Base-by-base conservation (phyloP, 148 eudicot genomes). In the Silene conica region DNA sequence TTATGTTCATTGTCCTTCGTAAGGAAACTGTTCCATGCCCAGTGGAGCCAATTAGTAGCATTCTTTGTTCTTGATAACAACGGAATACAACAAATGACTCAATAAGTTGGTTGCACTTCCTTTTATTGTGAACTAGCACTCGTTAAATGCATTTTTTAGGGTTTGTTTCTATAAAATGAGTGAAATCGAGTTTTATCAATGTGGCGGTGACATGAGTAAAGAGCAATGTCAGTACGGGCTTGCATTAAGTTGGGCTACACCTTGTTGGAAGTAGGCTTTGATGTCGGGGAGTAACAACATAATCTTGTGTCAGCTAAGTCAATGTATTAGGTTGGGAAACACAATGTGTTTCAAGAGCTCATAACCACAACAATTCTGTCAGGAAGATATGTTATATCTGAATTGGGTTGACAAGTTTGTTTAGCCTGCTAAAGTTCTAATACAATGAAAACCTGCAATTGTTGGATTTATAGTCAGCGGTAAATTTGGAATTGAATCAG, bases 361-460 rank as follows among this genome's bases (percentile, higher is more conserved):
- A 22, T 14, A 64, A 64, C 68, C n/a, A 15, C 46, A 31, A 31
- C 34, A 31, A 31, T 31, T 67, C 12, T 41, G 16, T 20, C 14
- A 43, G 20, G 23, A 43, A 8, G 7, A 43, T 41, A 41, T 18
- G 70, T 11, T 19, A 43, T 67, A 8, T 2, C 25, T 67, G 54
- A 5, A 67, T 41, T 43, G 48, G 23, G 34, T 65, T 12, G 11
- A 8, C 5, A 65, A 18, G 21, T 18, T 65, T n/a, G 41, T 65
- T 18, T 34, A 65, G 50, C 50, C 69, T 65, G 69, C 69, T 65
- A n/a, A n/a, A n/a, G n/a, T n/a, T n/a, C n/a, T n/a, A 13, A 23
- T 34, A 13, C 25, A 16, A n/a, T 31, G 46, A 34, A 18, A n/a
- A n/a, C 48, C 69, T 34, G 48, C 69, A 11, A 62, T 62, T 11